Conservation (phyloP, 176 grass and related monocot genomes). For the Avena eriantha region DNA sequence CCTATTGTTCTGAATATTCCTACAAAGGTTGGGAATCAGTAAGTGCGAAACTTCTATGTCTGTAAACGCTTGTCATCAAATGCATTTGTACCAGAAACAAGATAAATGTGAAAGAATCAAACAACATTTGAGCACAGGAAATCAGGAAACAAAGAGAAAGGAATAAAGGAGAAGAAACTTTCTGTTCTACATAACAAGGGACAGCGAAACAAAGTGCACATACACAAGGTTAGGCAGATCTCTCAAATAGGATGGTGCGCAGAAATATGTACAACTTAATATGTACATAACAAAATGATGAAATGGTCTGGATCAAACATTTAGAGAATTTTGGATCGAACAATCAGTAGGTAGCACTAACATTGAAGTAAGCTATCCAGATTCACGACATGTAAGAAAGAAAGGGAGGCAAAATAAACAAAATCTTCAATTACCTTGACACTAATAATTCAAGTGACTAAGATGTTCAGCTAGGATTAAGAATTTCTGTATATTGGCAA, state of each 20-base stretch:
- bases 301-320: no score
- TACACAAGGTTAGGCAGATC: constrained; percentile 66
- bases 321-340: no score
- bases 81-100: not conserved
- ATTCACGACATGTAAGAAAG: no score
- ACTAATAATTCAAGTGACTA: no score
- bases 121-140: not conserved
- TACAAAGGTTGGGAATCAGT: constrained; percentile 49
- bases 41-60: not conserved
- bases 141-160: constrained; percentile 22
- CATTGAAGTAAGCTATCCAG: no score
- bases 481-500: no score
- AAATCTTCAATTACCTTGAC: no score
- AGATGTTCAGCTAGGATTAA: no score
- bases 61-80: constrained; percentile 19
- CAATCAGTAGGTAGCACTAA: no score
- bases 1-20: constrained; percentile 92
- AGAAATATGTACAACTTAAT: no score
- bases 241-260: constrained; percentile 59
- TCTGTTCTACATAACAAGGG: not conserved
- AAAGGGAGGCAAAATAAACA: no score
- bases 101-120: constrained; percentile 11
- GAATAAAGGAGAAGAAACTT: constrained; percentile 10
- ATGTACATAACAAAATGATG: not conserved
- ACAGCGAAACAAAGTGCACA: constrained; percentile 16